Conservation (phyloP, 2,329 filamentous ascomycete genomes). For the Fusarium globosum region DNA sequence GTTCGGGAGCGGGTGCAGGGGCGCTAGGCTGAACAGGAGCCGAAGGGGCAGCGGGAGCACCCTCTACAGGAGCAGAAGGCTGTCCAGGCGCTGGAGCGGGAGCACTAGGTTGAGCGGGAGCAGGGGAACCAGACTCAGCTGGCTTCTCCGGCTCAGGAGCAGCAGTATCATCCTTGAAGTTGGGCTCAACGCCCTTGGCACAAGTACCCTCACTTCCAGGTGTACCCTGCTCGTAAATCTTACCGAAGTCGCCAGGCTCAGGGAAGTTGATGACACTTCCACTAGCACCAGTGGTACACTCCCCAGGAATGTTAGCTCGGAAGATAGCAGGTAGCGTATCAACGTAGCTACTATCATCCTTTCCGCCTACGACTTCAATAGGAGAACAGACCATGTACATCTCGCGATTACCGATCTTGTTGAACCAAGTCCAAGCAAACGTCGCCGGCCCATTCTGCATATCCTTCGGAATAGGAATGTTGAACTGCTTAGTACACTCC, state of each 20-base stretch:
- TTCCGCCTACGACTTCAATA: slow-evolving; percentile 66
- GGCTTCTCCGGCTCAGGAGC: slow-evolving; percentile 9
- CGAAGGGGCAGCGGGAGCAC: not conserved
- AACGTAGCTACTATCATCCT: slow-evolving; percentile 40
- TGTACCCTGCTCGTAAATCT: slow-evolving; percentile 29
- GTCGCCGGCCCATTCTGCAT: slow-evolving; percentile 64
- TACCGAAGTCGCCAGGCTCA: slow-evolving; percentile 40
- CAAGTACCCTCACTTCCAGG: slow-evolving; percentile 31
- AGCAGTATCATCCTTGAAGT: slow-evolving; percentile 32
- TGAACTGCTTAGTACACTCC: slow-evolving; percentile 41
- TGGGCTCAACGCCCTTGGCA: slow-evolving; percentile 27
- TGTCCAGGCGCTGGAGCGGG: not conserved
- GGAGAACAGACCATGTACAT: slow-evolving; percentile 89
- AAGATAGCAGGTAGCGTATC: slow-evolving; percentile 39
- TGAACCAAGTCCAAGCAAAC: slow-evolving; percentile 83
- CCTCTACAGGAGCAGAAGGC: not conserved
- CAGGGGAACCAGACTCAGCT: not conserved
- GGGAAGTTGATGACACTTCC: slow-evolving; percentile 41
- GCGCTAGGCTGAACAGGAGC: not conserved
- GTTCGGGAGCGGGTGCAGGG: not conserved
- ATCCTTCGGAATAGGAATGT: slow-evolving; percentile 43
- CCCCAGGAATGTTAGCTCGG: slow-evolving; percentile 41
- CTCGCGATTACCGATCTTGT: slow-evolving; percentile 80
- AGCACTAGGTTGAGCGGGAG: not conserved
- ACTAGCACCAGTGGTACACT: slow-evolving; percentile 37